Evolutionary conservation across 805 yeast species (phyloP), one percentile per base, ranked within the genome.

Genomic region (Scheffersomyces ergatensis): DNA sequence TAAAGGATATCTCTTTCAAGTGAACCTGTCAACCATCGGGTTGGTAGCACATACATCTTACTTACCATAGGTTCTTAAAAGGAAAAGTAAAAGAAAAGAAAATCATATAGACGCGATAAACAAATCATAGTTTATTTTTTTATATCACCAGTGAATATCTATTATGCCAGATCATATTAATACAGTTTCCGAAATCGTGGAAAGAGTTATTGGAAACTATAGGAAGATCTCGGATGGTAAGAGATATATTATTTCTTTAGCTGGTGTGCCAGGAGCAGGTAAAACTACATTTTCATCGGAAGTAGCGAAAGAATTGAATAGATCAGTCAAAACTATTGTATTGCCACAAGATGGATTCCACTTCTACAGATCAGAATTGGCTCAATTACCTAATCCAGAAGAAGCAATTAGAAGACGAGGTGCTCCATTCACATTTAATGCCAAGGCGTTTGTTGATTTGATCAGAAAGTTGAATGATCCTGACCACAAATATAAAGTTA

Each of bases 241-340:
- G 4, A 30, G 49, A 14, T 37, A 38, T 2, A 44, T 83, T 14
- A 66, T 89, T 8, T 64, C 84, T 0, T 53, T 89, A 11, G 80
- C 82, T 2, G 96, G 96, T 1, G 72, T 81, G 0, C 96, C 96
- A 2, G 96, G 96, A 5, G 79, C 90, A 0, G 96, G 96, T 0
- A 88, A 88, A 57, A 76, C 90, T 3, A 85, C 95, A 0, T 53
- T 82, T 26, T 81, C 90, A 1, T 54, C 55, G 29, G 40, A 58
- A 4, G 62, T 88, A 5, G 73, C 73, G 2, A 25, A 34, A 15
- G 18, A 38, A 9, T 42, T 69, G 25, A 54, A 46, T 33, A 34
- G 41, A 9, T 32, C 34, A 2, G 39, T 55, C 26, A 38, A 46
- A 14, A 40, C 66, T 7, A 47, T 41, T 19, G 54, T 58, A 11